Evolutionary conservation across 2,329 filamentous ascomycete species (phyloP).

Genomic region (Aspergillus aculeatus): DNA sequence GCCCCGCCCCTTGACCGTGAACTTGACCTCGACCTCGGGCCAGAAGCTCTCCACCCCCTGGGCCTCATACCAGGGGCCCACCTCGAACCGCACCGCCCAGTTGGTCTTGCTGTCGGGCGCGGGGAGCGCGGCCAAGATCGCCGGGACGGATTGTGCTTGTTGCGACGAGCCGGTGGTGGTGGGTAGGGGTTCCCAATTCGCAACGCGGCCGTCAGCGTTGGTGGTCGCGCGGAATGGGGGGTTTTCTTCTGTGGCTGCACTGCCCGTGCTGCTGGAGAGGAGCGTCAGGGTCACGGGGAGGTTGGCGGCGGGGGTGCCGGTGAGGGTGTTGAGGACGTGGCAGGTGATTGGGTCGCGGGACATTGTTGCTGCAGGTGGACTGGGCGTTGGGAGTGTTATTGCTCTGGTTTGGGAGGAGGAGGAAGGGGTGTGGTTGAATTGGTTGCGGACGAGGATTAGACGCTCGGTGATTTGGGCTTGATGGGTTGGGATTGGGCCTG

Average conservation of each 20-base stretch:
- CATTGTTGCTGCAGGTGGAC: constrained; percentile 23
- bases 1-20: constrained; percentile 47
- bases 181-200: constrained; percentile 38
- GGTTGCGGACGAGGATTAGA: constrained; percentile 36
- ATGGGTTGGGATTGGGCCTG: constrained; percentile 15
- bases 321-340: constrained; percentile 51
- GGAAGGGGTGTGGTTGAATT: constrained; percentile 21
- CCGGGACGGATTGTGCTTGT: constrained; percentile 22
- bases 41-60: constrained; percentile 51
- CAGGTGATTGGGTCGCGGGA: constrained; percentile 50
- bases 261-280: constrained; percentile 44
- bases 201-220: constrained; percentile 48
- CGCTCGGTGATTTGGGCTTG: constrained; percentile 30
- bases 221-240: constrained; percentile 41
- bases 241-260: constrained; percentile 20
- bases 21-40: constrained; percentile 52
- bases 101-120: constrained; percentile 40
- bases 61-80: constrained; percentile 48
- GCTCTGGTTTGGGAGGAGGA: constrained; percentile 12
- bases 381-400: constrained; percentile 11
- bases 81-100: constrained; percentile 48
- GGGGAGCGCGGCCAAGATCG: constrained; percentile 36
- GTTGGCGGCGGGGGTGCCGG: constrained; percentile 44
- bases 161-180: constrained; percentile 21
- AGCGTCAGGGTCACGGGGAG: constrained; percentile 53